Percentiles rank a stretch among this genome's conserved stretches.
These are phyloP conservation scores for Botrytis deweyae DNA, from an alignment of 2,329 filamentous ascomycete species.

Conservation along the genomic window DNA sequence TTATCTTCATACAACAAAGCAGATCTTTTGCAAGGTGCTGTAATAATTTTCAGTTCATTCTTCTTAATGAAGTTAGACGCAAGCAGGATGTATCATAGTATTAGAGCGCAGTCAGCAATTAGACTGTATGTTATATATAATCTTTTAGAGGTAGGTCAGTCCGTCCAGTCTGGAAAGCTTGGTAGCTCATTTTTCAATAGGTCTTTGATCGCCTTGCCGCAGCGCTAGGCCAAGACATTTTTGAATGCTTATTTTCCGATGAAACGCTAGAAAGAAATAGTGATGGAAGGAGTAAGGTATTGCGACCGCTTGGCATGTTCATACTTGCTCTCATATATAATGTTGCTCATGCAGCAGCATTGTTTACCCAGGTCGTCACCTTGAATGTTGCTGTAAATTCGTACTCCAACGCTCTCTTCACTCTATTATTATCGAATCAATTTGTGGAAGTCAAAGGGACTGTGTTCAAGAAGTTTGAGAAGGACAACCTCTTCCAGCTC, in stretches of 20 bases:
- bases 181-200: slow-evolving; percentile 80
- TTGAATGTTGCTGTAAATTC: slow-evolving; percentile 98
- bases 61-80: slow-evolving; percentile 90
- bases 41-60: slow-evolving; percentile 83
- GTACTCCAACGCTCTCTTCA: slow-evolving; percentile 93
- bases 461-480: slow-evolving; percentile 98
- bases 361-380: slow-evolving; percentile 98
- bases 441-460: slow-evolving; percentile 99
- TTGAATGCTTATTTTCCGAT: slow-evolving; percentile 91
- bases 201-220: slow-evolving; percentile 86
- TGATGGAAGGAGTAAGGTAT: slow-evolving; percentile 85
- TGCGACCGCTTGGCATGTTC: slow-evolving; percentile 90
- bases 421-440: slow-evolving; percentile 91
- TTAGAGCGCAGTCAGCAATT: slow-evolving; percentile 92
- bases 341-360: slow-evolving; percentile 77
- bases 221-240: slow-evolving; percentile 89
- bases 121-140: slow-evolving; percentile 99
- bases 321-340: slow-evolving; percentile 83
- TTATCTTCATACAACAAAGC: slow-evolving; percentile 90
- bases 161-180: not conserved
- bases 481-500: slow-evolving; percentile 94
- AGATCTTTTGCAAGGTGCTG: slow-evolving; percentile 83
- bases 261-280: slow-evolving; percentile 87
- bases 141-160: slow-evolving; percentile 68
- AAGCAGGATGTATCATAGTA: slow-evolving; percentile 96